Evolutionary conservation across 2,329 filamentous ascomycete genomes (phyloP), one percentile per base, ranked within the genome.

Genomic region (Botrytis cinerea): DNA sequence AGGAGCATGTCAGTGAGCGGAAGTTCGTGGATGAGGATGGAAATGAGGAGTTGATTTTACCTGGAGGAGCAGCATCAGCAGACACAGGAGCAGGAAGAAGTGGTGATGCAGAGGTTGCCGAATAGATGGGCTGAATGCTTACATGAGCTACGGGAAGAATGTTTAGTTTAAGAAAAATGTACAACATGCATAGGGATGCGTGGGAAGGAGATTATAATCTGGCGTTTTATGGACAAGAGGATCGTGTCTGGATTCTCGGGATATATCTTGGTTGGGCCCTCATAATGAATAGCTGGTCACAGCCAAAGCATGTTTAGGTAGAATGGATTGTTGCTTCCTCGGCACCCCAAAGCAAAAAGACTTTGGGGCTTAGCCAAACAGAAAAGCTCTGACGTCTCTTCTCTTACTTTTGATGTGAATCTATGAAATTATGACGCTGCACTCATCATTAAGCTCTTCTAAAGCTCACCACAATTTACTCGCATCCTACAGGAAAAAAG

Each of bases 1-100:
- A 87, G 77, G 85, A 88, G 73, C 93, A 97, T 81, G 90, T 97
- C 68, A 97, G 94, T 80, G 93, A 97, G 82, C 88, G 95, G 78
- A 95, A 93, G 81, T 98, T 97, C 83, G 90, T 95, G 69, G 90
- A 93, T 73, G 91, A 93, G 66, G 85, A 86, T 18, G 87, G 84
- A 9, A 84, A 86, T 81, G 93, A 97, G 83, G 80, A 82, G 70
- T 74, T 82, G 59, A 81, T 82, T 75, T 76, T 79, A 18, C 79
- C 80, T 59, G 78, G 74, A n/a, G 67, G 70, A 45, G 40, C 40
- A 43, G 51, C 43, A 32, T 61, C 68, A 45, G 75, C 75, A 45
- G 75, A 32, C 22, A 59, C 48, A 45, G 73, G 69, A 54, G 48
- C 51, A 74, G 74, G 70, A 74, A 59, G 74, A 43, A 74, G 46